Evolutionary conservation across 768 basidiomycete genomes (phyloP).

Genomic region (Amanita inopinata): DNA sequence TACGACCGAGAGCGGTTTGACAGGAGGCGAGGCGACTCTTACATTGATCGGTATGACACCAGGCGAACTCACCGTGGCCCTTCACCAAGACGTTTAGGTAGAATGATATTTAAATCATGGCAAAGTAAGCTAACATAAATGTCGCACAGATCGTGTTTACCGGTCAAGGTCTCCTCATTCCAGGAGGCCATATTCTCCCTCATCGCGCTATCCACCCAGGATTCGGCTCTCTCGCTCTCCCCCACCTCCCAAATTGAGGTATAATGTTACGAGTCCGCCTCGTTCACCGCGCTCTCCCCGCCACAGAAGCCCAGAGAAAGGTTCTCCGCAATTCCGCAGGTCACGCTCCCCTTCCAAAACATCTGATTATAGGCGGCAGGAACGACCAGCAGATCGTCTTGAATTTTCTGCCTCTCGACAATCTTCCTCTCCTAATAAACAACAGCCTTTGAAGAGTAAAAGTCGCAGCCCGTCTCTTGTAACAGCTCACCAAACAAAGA

Average conservation of each 20-base stretch:
- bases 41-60: neutral
- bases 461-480: too few relatives aligned
- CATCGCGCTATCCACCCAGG: constrained; percentile 3
- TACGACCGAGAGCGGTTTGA: constrained; percentile 12
- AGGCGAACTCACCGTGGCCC: constrained; percentile 3
- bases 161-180: constrained; percentile 6
- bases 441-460: too few relatives aligned
- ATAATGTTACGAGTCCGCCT: neutral
- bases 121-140: neutral
- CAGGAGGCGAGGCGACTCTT: constrained; percentile 7
- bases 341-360: constrained; percentile 3
- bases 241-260: constrained; percentile 1
- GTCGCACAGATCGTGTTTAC: constrained; percentile 1
- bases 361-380: neutral
- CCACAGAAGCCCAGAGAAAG: neutral
- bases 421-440: constrained; percentile 4
- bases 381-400: neutral
- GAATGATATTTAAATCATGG: neutral
- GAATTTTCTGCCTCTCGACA: neutral
- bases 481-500: too few relatives aligned
- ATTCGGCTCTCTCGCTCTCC: constrained; percentile 3
- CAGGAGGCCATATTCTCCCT: constrained; percentile 8
- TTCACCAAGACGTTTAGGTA: constrained; percentile 7
- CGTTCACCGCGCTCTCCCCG: constrained; percentile 2
- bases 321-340: constrained; percentile 3